Conservation (phyloP, 208 protist species). For the Angomonas ambiguus region DNA sequence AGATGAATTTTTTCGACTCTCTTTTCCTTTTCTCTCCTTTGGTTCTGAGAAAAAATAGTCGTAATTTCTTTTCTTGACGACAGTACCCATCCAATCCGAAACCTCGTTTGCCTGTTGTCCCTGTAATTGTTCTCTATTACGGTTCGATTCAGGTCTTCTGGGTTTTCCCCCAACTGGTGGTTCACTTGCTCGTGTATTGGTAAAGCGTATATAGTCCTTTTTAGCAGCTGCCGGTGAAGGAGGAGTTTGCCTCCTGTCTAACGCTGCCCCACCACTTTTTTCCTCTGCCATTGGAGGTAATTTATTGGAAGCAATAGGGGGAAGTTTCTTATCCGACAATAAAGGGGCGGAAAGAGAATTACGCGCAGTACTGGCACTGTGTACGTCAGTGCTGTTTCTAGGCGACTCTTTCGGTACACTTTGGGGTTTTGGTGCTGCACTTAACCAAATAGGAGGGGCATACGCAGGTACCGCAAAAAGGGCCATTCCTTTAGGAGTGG, state of each 20-base stretch:
- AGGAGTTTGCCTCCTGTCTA: not conserved
- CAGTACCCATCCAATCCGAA: not conserved
- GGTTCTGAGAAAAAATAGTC: not conserved
- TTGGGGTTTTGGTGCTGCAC: slow-evolving; percentile 9
- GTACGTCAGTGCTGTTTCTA: not conserved
- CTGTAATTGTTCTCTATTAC: not conserved
- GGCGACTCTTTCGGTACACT: not conserved
- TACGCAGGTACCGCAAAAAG: slow-evolving; percentile 84
- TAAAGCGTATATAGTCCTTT: not conserved
- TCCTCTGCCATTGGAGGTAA: not conserved
- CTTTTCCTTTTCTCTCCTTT: not conserved
- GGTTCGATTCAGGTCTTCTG: not conserved
- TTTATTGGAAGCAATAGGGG: not conserved
- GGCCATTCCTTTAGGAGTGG: slow-evolving; percentile 52
- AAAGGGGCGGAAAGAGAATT: not conserved
- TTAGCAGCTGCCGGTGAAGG: not conserved
- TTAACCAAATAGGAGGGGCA: slow-evolving; percentile 69
- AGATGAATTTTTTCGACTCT: not conserved
- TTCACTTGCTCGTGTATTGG: not conserved
- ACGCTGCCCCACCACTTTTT: not conserved
- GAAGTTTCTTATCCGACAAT: not conserved
- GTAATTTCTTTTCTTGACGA: not conserved
- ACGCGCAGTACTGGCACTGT: not conserved
- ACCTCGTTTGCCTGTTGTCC: not conserved
- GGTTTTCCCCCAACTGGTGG: not conserved